phyloP scores from a whole-genome alignment of 73 alveolate genomes.

The Tetrahymena malaccensis region DNA sequence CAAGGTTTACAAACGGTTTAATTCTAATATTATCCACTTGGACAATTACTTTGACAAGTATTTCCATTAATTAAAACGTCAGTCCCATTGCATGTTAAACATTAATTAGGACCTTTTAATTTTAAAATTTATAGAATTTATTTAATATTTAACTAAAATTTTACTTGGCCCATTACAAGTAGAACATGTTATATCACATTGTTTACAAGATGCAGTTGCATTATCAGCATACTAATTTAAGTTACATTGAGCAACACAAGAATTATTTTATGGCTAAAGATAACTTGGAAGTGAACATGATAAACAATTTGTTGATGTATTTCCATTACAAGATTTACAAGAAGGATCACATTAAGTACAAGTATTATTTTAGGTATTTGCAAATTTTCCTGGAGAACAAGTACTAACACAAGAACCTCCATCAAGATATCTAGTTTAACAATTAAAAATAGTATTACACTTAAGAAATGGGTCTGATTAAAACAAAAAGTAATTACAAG shows the following conservation, averaged over 20 bases:
- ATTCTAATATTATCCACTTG: neutral
- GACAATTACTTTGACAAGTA: neutral
- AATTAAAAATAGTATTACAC: neutral
- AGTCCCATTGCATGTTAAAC: neutral
- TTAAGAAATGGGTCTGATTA: too few species aligned
- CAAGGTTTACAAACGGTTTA: neutral
- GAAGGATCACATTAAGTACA: neutral
- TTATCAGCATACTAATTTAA: neutral
- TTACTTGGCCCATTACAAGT: neutral
- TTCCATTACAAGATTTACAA: neutral
- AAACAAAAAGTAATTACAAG: neutral
- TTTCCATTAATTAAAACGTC: neutral
- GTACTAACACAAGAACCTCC: neutral
- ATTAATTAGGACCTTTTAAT: neutral
- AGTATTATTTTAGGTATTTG: neutral
- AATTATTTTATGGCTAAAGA: neutral
- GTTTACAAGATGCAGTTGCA: neutral
- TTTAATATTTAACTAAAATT: neutral
- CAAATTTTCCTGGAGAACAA: neutral
- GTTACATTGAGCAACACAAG: neutral
- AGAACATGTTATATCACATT: neutral
- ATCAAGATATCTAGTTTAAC: neutral
- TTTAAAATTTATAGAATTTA: neutral
- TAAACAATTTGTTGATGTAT: neutral
- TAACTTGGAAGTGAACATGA: neutral